Base-by-base conservation (phyloP, 2,329 filamentous ascomycete species). In the Xenosphaeropsis pyriputrescens region DNA sequence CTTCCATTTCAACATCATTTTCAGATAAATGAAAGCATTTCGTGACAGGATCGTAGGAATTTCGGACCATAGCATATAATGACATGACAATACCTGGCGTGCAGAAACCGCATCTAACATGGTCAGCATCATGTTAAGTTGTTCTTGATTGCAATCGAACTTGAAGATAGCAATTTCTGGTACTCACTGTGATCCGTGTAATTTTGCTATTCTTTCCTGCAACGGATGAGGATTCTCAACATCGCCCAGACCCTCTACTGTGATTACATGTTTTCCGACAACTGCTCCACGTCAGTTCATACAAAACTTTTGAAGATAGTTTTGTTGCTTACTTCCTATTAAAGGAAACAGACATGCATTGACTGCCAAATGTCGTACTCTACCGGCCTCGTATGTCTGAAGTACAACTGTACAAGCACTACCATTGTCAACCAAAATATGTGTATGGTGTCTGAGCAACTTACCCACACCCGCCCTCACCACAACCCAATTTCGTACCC, bases 41-140 rank as follows among this genome's bases (percentile, higher is more conserved):
- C 7, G 47, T 43, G 11, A 40, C 19, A 22, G 88, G 86, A 14
- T 70, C 66, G 12, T 77, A 68, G 43, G 85, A 82, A 53, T 95
- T 95, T 41, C 89, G 74, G 22, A 96, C 67, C 34, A 95, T 67
- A 2, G 89, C 89, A 57, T 96, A 96, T 42, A 95, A 60, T 55
- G 86, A 94, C 82, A 96, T 95, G 45, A 95, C 86, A 51, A 96
- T 95, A 3, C 89, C 89, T 7, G 89, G 89, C 0, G 89, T 96
- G 54, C 89, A 96, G 60, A 96, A 96, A 8, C 47, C 47, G 36
- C 48, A 50, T 44, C 47, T 48, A 32, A 6, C 8, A 26, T 26
- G 12, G 22, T 26, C 8, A 37, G 12, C 7, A 26, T 7, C 26
- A 13, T 32, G 6, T 39, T 26, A 5, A 8, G 12, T 36, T 34